Evolutionary conservation across 2,329 filamentous ascomycete genomes (phyloP).

Genomic region (Dothiorella sarmentorum): DNA sequence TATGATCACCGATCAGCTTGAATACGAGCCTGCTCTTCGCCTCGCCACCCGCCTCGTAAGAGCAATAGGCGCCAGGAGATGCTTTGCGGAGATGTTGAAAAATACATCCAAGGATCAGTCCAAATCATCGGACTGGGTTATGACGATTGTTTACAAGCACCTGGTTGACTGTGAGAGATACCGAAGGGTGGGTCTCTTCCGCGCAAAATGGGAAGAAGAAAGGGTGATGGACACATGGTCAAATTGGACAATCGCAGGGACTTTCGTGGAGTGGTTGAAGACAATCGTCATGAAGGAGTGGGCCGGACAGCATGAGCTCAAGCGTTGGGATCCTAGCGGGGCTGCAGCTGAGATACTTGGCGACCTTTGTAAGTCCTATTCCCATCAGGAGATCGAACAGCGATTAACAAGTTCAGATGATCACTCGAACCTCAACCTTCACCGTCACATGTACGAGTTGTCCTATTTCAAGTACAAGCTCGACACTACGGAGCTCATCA

Average conservation of each 20-base stretch:
- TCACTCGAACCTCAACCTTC: slow-evolving; percentile 4
- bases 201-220: not conserved
- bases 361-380: slow-evolving; percentile 61
- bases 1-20: slow-evolving; percentile 42
- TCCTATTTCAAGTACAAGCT: slow-evolving; percentile 37
- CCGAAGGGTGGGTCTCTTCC: not conserved
- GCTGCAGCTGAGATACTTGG: slow-evolving; percentile 72
- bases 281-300: slow-evolving; percentile 75
- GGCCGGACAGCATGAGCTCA: slow-evolving; percentile 70
- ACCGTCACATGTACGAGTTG: slow-evolving; percentile 2
- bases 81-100: slow-evolving; percentile 48
- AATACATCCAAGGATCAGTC: slow-evolving; percentile 20
- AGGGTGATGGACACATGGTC: slow-evolving; percentile 10
- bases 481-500: slow-evolving; percentile 58
- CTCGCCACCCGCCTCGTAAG: slow-evolving; percentile 49
- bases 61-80: slow-evolving; percentile 48
- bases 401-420: not conserved
- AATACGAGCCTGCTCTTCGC: slow-evolving; percentile 51
- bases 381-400: not conserved
- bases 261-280: slow-evolving; percentile 65
- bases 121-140: not conserved
- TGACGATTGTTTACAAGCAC: slow-evolving; percentile 6
- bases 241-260: not conserved
- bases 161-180: slow-evolving; percentile 7
- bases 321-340: slow-evolving; percentile 68